Conservation (phyloP, 257 asterid species). For the Jacaranda copaia region DNA sequence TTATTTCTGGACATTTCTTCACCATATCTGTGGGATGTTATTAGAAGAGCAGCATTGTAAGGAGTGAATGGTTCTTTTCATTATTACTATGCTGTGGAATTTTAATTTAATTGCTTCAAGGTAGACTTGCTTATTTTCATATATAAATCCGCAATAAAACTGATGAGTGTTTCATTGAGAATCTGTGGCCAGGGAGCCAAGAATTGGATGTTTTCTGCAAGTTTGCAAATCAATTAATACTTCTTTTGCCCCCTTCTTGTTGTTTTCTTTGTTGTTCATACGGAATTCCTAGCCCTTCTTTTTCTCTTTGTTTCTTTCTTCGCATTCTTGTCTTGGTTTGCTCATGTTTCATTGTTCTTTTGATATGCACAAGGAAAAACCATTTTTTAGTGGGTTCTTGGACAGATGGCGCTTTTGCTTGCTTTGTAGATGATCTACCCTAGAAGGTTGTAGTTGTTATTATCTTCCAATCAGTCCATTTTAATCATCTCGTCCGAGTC, state of each 20-base stretch:
- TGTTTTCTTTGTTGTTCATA: not conserved
- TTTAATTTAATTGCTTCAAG: not conserved
- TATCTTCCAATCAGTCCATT: not conserved
- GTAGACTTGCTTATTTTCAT: not conserved
- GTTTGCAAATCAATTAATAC: too few species aligned
- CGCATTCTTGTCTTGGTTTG: not conserved
- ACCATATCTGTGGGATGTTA: slow-evolving; percentile 20
- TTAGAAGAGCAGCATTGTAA: not conserved
- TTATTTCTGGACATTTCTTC: slow-evolving; percentile 19
- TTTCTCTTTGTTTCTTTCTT: not conserved
- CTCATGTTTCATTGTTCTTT: slow-evolving; percentile 1
- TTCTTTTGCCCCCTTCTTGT: not conserved
- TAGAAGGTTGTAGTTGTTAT: not conserved
- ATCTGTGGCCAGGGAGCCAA: too few species aligned
- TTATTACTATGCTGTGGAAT: not conserved
- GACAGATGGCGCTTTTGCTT: not conserved
- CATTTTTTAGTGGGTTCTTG: not conserved
- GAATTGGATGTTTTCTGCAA: too few species aligned
- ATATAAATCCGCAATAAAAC: not conserved
- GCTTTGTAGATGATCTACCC: not conserved
- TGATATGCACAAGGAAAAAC: not conserved
- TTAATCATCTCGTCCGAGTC: not conserved
- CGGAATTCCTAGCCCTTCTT: not conserved
- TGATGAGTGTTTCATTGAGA: not conserved
- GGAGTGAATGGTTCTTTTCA: not conserved